Evolutionary conservation across 129 eudicot species (phyloP).

Genomic region (Apium graveolens): DNA sequence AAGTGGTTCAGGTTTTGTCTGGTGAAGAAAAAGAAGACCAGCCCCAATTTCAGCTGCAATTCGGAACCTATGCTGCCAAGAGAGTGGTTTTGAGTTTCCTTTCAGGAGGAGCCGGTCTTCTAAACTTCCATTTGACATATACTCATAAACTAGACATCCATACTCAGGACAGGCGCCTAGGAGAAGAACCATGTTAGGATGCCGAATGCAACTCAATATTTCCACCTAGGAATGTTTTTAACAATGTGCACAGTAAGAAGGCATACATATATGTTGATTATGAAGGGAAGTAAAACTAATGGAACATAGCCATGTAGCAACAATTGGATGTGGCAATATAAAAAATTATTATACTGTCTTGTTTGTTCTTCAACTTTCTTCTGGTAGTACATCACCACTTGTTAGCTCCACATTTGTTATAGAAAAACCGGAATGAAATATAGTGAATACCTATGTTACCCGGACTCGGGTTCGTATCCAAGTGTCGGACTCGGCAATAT

Average conservation of each 20-base stretch:
- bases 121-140: slow-evolving; percentile 12
- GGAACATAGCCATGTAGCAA: background rate
- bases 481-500: no score
- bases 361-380: background rate
- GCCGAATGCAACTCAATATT: slow-evolving; percentile 10
- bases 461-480: no score
- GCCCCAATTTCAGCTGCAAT: slow-evolving; percentile 11
- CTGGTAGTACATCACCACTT: background rate
- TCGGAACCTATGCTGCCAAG: slow-evolving; percentile 11
- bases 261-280: background rate
- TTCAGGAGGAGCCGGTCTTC: slow-evolving; percentile 3
- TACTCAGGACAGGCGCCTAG: slow-evolving; percentile 10
- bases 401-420: background rate
- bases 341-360: background rate
- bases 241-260: background rate
- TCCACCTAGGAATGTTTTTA: background rate
- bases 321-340: background rate
- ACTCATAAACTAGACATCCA: slow-evolving; percentile 10
- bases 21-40: slow-evolving; percentile 7
- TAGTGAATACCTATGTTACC: background rate
- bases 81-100: slow-evolving; percentile 5
- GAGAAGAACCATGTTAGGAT: slow-evolving; percentile 13
- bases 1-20: slow-evolving; percentile 8
- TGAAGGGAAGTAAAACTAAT: background rate
- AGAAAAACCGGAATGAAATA: background rate